Conservation (phyloP, 2,329 filamentous ascomycete species). For the Fusarium papillatum region DNA sequence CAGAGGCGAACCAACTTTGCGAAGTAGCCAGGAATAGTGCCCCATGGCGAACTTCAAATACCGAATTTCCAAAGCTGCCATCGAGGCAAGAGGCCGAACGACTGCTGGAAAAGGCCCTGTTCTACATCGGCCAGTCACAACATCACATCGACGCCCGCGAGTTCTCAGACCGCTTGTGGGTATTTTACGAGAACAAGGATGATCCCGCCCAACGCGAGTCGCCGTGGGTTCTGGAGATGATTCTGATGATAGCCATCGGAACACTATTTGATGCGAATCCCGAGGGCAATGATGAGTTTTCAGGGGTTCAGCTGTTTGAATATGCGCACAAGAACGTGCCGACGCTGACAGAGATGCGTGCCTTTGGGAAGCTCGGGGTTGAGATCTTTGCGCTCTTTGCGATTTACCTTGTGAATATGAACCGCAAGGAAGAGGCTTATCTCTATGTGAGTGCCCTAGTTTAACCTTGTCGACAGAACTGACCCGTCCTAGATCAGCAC, state of each 20-base stretch:
- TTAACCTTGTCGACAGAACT: background rate
- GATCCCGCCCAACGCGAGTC: conserved; percentile 39
- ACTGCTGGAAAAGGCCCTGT: conserved; percentile 38
- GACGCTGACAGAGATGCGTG: conserved; percentile 42
- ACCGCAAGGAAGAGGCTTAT: conserved; percentile 44
- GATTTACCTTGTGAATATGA: conserved; percentile 41
- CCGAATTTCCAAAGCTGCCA: conserved; percentile 40
- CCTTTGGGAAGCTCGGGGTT: conserved; percentile 44
- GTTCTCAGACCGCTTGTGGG: conserved; percentile 44
- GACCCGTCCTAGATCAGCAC: conserved; percentile 42
- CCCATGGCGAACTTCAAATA: conserved; percentile 39
- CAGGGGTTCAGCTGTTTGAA: conserved; percentile 37
- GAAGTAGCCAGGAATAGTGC: conserved; percentile 26
- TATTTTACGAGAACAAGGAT: conserved; percentile 41
- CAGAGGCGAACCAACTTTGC: conserved; percentile 29
- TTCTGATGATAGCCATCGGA: conserved; percentile 43
- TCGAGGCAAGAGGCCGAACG: conserved; percentile 40
- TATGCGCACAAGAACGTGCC: conserved; percentile 45
- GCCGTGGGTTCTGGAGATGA: conserved; percentile 44
- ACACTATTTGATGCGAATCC: conserved; percentile 42
- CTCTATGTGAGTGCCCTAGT: conserved; percentile 32
- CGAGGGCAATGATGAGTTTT: conserved; percentile 42
- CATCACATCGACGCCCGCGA: conserved; percentile 44
- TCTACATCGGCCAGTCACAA: conserved; percentile 44
- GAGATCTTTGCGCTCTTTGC: conserved; percentile 45